Percentiles rank a stretch among this genome's conserved stretches.
phyloP scores from a whole-genome alignment of 345 rosid species.

The Hypericum androsaemum region DNA sequence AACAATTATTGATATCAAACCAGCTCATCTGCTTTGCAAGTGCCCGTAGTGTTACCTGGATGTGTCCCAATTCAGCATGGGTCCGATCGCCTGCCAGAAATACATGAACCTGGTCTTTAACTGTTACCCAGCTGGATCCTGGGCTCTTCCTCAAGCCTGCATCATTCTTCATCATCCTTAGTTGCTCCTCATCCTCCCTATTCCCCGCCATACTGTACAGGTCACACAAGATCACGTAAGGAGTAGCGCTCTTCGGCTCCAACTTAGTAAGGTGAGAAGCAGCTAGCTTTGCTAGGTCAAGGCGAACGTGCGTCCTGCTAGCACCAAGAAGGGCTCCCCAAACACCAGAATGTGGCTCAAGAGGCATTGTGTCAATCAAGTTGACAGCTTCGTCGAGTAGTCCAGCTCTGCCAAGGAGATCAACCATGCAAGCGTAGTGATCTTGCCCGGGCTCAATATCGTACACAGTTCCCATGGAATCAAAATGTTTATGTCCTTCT shows the following conservation, averaged over 20 bases:
- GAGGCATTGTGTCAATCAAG: slow-evolving; percentile 46
- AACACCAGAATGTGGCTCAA: slow-evolving; percentile 55
- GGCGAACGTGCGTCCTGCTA: slow-evolving; percentile 38
- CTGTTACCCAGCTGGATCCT: slow-evolving; percentile 63
- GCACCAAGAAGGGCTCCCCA: slow-evolving; percentile 82
- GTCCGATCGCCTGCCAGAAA: slow-evolving; percentile 47
- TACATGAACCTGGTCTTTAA: slow-evolving; percentile 34
- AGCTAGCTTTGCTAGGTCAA: slow-evolving; percentile 62
- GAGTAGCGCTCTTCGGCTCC: slow-evolving; percentile 60
- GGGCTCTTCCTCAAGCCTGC: slow-evolving; percentile 61
- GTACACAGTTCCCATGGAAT: slow-evolving; percentile 41
- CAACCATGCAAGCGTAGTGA: slow-evolving; percentile 75
- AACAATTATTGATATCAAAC: slow-evolving; percentile 3
- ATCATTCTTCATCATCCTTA: slow-evolving; percentile 35
- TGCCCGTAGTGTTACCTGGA: slow-evolving; percentile 25
- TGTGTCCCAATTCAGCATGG: slow-evolving; percentile 29
- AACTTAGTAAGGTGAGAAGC: slow-evolving; percentile 44
- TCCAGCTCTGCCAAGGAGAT: slow-evolving; percentile 73
- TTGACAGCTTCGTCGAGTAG: slow-evolving; percentile 47
- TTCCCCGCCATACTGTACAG: slow-evolving; percentile 38
- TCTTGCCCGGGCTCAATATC: slow-evolving; percentile 51
- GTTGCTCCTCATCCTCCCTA: slow-evolving; percentile 27
- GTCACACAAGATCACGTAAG: slow-evolving; percentile 62
- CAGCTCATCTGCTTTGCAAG: slow-evolving; percentile 27
- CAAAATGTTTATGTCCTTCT: slow-evolving; percentile 49